Percentiles rank a stretch among this genome's conserved stretches.
Conservation (phyloP, 495 filamentous ascomycete species). For the Gamarada debralockiae region DNA sequence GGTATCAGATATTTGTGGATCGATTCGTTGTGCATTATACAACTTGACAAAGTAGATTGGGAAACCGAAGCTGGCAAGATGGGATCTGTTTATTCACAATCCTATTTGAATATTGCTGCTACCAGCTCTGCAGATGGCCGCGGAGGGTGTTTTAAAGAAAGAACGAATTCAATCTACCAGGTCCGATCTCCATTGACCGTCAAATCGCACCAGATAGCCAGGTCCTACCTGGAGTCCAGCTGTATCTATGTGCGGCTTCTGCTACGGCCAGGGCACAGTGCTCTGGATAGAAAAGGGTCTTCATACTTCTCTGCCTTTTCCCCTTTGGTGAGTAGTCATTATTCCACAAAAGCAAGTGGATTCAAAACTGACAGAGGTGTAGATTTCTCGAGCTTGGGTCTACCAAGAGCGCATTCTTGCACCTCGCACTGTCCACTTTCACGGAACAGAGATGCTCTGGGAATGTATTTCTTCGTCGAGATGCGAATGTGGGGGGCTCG, state of each 20-base stretch:
- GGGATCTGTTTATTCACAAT: constrained; percentile 12
- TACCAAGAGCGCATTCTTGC: constrained; percentile 31
- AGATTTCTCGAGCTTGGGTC: constrained; percentile 33
- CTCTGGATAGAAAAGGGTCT: constrained; percentile 4
- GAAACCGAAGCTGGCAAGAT: constrained; percentile 17
- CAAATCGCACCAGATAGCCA: constrained; percentile 1
- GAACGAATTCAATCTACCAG: background rate
- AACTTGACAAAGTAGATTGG: constrained; percentile 21
- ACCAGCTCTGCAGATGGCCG: constrained; percentile 4
- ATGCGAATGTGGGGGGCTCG: constrained; percentile 8
- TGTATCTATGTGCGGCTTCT: constrained; percentile 2
- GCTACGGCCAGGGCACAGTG: background rate
- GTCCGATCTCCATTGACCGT: background rate
- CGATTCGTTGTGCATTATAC: no score
- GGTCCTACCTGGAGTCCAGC: background rate
- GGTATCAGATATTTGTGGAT: constrained; percentile 9
- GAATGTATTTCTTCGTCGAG: constrained; percentile 22
- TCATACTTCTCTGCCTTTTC: background rate
- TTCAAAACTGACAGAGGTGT: constrained; percentile 2
- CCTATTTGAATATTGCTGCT: constrained; percentile 12
- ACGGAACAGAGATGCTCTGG: constrained; percentile 27
- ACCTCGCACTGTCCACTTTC: constrained; percentile 24
- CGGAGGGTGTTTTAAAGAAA: constrained; percentile 8
- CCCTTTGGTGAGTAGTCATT: constrained; percentile 1
- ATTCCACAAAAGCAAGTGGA: background rate